These are phyloP conservation scores for Paraphysoderma sedebokerense DNA, from an alignment of 371 early-diverging fungal species.

Conservation along the genomic window DNA sequence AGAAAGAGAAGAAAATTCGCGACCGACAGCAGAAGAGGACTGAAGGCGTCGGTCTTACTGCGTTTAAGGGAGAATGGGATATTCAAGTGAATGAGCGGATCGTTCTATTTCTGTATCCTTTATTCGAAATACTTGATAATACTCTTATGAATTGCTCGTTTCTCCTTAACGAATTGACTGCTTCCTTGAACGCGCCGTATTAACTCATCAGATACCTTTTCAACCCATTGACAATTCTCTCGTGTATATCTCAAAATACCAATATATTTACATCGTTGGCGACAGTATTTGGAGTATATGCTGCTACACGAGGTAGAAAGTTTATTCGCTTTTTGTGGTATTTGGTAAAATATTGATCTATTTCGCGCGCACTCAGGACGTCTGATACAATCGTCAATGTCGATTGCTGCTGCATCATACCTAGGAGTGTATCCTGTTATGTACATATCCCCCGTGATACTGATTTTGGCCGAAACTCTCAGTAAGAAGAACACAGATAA, in stretches of 20 bases:
- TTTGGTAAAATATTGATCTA: neutral
- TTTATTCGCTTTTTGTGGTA: neutral
- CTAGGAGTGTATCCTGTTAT: too few species aligned
- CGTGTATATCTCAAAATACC: constrained; percentile 57
- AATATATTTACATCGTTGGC: constrained; percentile 52
- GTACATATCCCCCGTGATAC: too few species aligned
- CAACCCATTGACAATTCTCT: constrained; percentile 61
- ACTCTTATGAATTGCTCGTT: too few species aligned
- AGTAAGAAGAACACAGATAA: too few species aligned
- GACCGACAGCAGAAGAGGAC: too few species aligned
- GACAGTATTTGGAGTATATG: constrained; percentile 40
- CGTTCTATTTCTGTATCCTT: neutral
- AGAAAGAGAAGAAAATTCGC: too few species aligned
- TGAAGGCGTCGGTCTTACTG: neutral
- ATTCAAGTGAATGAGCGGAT: neutral
- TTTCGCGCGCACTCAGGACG: constrained; percentile 16
- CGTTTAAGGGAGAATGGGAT: neutral
- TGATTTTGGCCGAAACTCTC: too few species aligned
- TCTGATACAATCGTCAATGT: constrained; percentile 31
- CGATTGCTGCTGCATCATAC: constrained; percentile 39
- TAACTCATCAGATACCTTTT: constrained; percentile 35
- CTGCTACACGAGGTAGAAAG: constrained; percentile 35
- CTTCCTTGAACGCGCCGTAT: neutral
- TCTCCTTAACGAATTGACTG: too few species aligned
- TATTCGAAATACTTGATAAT: too few species aligned